A percentile compares a stretch with the other conserved stretches of the same genome.
Conservation (phyloP, 345 rosid species). For the Hibiscus trionum region DNA sequence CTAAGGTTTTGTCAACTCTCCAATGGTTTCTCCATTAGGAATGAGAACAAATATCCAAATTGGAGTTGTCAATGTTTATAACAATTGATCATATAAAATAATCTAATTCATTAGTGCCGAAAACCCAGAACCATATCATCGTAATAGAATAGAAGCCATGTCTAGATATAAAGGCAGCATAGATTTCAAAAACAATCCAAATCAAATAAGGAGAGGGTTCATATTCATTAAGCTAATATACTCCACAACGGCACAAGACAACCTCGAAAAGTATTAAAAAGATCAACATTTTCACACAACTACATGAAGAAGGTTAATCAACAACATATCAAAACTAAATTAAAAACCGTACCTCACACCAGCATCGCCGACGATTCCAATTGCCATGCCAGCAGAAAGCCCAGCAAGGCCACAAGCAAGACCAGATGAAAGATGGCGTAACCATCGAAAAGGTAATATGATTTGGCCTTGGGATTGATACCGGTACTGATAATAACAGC, state of each 20-base stretch:
- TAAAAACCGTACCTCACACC: background rate
- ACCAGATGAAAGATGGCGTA: constrained; percentile 57
- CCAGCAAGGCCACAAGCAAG: constrained; percentile 96
- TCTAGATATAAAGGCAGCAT: background rate
- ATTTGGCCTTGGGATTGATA: too few species aligned
- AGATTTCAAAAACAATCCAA: background rate
- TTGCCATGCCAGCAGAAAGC: constrained; percentile 45
- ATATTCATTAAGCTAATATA: background rate
- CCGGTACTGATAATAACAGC: constrained; percentile 28
- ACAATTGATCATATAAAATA: background rate
- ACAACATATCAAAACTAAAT: background rate
- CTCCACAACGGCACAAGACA: background rate
- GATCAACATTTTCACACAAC: background rate
- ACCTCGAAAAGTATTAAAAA: background rate
- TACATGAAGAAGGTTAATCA: background rate
- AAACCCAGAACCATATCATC: background rate
- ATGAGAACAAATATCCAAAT: too few species aligned
- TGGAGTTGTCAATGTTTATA: too few species aligned
- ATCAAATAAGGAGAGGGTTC: background rate
- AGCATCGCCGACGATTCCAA: constrained; percentile 66
- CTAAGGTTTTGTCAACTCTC: too few species aligned
- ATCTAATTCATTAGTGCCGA: background rate
- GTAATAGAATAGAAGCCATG: background rate
- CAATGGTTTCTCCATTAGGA: too few species aligned
- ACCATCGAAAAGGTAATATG: too few species aligned